Evolutionary conservation across 768 basidiomycete species (phyloP).

Genomic region (Clathrus columnatus): DNA sequence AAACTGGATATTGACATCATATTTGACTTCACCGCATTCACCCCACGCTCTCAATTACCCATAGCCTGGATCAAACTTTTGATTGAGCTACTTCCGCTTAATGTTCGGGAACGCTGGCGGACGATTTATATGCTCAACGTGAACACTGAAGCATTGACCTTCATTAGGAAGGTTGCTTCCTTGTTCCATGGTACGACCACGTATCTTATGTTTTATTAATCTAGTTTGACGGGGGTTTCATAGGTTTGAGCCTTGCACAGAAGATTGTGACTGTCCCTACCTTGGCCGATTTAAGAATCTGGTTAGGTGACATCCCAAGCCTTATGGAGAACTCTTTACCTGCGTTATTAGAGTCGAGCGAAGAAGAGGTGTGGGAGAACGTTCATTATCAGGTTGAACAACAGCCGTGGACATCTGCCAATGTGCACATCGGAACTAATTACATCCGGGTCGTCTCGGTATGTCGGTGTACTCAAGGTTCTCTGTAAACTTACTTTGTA

Average conservation of each 20-base stretch:
- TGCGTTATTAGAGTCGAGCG: constrained; percentile 56
- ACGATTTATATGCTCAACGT: constrained; percentile 65
- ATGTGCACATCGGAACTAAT: constrained; percentile 52
- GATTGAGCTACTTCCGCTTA: constrained; percentile 64
- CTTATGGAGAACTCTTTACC: background rate
- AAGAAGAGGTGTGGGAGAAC: constrained; percentile 42
- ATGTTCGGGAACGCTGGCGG: constrained; percentile 53
- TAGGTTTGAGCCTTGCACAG: constrained; percentile 44
- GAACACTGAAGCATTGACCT: constrained; percentile 61
- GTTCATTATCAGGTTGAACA: constrained; percentile 43
- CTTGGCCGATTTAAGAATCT: constrained; percentile 47
- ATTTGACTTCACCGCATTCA: constrained; percentile 74
- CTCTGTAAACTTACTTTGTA: background rate
- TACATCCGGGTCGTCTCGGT: constrained; percentile 75
- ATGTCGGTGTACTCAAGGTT: constrained; percentile 20
- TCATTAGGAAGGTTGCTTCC: constrained; percentile 68
- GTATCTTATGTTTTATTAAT: background rate
- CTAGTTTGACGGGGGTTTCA: background rate
- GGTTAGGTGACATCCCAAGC: constrained; percentile 27
- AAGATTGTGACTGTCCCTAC: constrained; percentile 56
- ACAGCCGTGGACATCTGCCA: constrained; percentile 63
- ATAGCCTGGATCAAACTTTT: constrained; percentile 75
- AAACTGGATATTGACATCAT: constrained; percentile 59
- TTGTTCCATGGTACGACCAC: constrained; percentile 40
- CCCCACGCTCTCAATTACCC: constrained; percentile 67